Evolutionary conservation across 371 early-diverging fungal species (phyloP), one percentile per base, ranked within the genome.

Genomic region (Actinomucor elegans): DNA sequence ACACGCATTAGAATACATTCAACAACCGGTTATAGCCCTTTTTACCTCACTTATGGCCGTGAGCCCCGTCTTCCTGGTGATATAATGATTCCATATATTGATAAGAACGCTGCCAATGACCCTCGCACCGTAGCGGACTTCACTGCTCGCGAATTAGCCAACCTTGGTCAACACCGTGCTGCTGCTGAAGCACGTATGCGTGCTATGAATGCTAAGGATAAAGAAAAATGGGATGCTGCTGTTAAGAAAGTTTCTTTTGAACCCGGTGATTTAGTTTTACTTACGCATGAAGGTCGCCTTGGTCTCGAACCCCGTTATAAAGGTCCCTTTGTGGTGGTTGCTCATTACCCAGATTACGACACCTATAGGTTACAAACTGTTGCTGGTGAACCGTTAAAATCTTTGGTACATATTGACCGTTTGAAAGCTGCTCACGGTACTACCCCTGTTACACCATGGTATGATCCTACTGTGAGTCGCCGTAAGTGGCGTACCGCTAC

Each of bases 71-170:
- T 59, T 1, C 59, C 59, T 20, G 52, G 48, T 10, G 59, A 59
- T 34, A 9, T 24, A 4, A 10, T 51, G 9, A 9, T 35, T 14
- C 5, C 9, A n/a, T 59, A 43, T 21, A 77, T 49, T 57, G 52
- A 69, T 45, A 38, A 61, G 1, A 75, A 71, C 2, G 15, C 35
- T 35, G 9, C 15, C n/a, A n/a, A 35, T 8, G 35, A 35, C 15
- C 35, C 35, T 14, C 5, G 35, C 4, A 35, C 45, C 2, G n/a
- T 38, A n/a, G 47, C 34, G n/a, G 40, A 45, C n/a, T n/a, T n/a
- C n/a, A n/a, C n/a, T n/a, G n/a, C n/a, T n/a, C n/a, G n/a, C n/a
- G n/a, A n/a, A n/a, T n/a, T 55, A 27, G 29, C 45, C 9, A 31
- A 40, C 20, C 37, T 47, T 1, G 31, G 41, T 29, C 33, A 31